phyloP scores from a whole-genome alignment of 78 protist species.

The Capsaspora owczarzaki region DNA sequence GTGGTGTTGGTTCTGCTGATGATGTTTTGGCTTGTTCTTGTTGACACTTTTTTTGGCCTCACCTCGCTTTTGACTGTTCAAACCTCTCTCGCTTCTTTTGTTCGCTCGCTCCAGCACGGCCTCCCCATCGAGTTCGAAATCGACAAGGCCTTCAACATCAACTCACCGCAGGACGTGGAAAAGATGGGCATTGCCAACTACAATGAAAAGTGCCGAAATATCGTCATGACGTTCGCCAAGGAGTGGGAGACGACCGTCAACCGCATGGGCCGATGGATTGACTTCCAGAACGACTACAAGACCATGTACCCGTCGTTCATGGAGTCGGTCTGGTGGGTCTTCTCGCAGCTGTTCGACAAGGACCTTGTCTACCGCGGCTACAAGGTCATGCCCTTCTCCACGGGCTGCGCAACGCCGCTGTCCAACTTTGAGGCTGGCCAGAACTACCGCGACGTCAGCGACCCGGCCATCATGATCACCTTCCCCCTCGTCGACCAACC shows the following conservation, averaged over 20 bases:
- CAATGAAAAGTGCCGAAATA: conserved; percentile 88
- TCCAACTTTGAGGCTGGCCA: conserved; percentile 96
- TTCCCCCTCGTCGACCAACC: conserved; percentile 29
- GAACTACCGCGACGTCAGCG: conserved; percentile 87
- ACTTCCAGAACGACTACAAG: conserved; percentile 96
- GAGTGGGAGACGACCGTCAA: conserved; percentile 88
- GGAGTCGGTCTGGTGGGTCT: conserved; percentile 97
- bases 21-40: too few relatives aligned
- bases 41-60: too few relatives aligned
- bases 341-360: conserved; percentile 76
- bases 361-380: conserved; percentile 94
- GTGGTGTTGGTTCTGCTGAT: too few relatives aligned
- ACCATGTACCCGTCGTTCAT: conserved; percentile 93
- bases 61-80: too few relatives aligned
- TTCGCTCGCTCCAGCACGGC: conserved; percentile 98
- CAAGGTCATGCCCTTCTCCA: conserved; percentile 97
- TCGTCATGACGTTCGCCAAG: conserved; percentile 86
- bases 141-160: conserved; percentile 87
- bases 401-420: conserved; percentile 93
- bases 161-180: conserved; percentile 62
- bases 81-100: too few relatives aligned
- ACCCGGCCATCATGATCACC: conserved; percentile 64
- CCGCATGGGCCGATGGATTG: conserved; percentile 99
- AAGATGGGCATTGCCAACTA: conserved; percentile 89
- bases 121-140: conserved; percentile 98